Conservation (phyloP, 495 filamentous ascomycete species). For the Trichoderma erinaceum region DNA sequence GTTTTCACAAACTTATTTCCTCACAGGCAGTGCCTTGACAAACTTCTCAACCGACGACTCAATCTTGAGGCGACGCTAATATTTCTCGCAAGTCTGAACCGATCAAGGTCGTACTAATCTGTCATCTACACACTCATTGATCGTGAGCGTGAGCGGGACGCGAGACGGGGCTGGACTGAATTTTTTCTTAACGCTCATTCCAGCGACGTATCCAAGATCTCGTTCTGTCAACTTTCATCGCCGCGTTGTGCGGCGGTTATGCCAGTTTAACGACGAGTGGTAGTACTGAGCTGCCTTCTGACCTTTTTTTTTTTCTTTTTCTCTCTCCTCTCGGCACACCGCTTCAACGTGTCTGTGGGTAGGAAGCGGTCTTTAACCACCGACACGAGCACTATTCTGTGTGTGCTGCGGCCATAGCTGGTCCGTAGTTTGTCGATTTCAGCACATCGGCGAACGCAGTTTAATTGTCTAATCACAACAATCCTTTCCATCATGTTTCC, state of each 20-base stretch:
- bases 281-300: not conserved
- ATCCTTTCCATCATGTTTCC: constrained; percentile 10
- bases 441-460: not conserved
- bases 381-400: not conserved
- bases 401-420: not conserved
- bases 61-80: not conserved
- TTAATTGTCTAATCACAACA: constrained; percentile 1
- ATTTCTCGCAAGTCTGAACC: not conserved
- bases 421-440: not conserved
- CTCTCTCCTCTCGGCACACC: not conserved
- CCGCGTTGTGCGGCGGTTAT: constrained; percentile 7
- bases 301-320: not conserved
- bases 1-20: not conserved
- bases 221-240: not conserved
- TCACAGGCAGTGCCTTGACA: not conserved
- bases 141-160: constrained; percentile 2
- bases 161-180: not conserved
- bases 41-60: not conserved
- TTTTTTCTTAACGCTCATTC: not conserved
- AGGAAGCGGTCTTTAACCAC: not conserved
- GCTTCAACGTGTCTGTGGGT: not conserved
- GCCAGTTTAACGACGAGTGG: constrained; percentile 2
- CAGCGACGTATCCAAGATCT: not conserved
- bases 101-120: not conserved
- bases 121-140: not conserved